Conservation (phyloP, 1,284 basidiomycete species). For the Rhodotorula sp. region DNA sequence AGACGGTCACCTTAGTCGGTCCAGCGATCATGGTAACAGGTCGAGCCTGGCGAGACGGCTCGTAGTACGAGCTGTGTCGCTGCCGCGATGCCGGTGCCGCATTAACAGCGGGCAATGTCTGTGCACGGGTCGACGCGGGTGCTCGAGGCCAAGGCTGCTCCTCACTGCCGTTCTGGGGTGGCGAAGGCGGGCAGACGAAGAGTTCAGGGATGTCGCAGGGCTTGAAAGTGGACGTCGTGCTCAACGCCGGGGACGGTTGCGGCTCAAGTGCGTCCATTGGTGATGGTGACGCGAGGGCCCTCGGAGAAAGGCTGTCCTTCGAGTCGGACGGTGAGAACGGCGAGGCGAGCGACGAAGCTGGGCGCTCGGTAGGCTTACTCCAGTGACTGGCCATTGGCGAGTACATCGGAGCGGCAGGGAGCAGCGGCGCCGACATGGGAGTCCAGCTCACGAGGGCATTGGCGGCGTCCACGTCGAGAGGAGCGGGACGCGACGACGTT, state of each 20-base stretch:
- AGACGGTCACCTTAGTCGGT: conserved; percentile 26
- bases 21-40: conserved; percentile 9
- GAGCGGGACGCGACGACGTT: conserved; percentile 30
- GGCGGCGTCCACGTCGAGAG: conserved; percentile 32
- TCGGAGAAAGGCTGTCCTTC: neutral
- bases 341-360: neutral
- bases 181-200: conserved; percentile 27
- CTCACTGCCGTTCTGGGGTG: conserved; percentile 2
- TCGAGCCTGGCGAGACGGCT: neutral
- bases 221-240: conserved; percentile 24
- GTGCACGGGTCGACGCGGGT: neutral
- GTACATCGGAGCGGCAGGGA: neutral
- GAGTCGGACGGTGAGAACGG: neutral
- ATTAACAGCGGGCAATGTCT: neutral
- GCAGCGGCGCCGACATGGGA: conserved; percentile 20
- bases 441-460: conserved; percentile 13
- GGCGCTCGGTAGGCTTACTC: neutral
- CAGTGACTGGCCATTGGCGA: neutral
- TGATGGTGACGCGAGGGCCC: neutral
- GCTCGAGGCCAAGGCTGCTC: neutral
- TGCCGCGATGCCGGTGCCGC: neutral
- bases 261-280: conserved; percentile 20
- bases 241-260: conserved; percentile 8
- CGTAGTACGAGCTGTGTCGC: no score
- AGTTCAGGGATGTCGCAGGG: conserved; percentile 29